phyloP scores from a whole-genome alignment of 2,329 filamentous ascomycete genomes.

The Calonectria henricotiae region DNA sequence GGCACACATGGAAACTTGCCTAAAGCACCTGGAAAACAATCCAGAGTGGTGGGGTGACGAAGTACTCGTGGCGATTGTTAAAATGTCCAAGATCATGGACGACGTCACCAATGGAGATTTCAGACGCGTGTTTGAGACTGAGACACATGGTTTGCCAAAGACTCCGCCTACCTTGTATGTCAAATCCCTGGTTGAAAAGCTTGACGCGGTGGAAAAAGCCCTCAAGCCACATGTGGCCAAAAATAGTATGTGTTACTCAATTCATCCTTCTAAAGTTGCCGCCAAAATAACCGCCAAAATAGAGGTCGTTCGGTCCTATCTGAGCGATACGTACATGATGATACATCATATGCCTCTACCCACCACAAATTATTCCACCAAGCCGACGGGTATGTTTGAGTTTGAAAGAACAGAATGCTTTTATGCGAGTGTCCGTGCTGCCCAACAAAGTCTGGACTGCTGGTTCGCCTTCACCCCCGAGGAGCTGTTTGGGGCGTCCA shows the following conservation, averaged over 20 bases:
- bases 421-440: slow-evolving; percentile 51
- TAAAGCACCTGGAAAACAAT: slow-evolving; percentile 61
- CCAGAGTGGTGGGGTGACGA: slow-evolving; percentile 65
- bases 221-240: slow-evolving; percentile 48
- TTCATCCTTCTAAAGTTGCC: too few species aligned
- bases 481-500: slow-evolving; percentile 53
- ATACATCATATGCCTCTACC: slow-evolving; percentile 58
- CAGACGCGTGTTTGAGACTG: slow-evolving; percentile 36
- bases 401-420: slow-evolving; percentile 49
- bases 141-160: slow-evolving; percentile 10
- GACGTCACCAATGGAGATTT: slow-evolving; percentile 47
- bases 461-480: slow-evolving; percentile 53
- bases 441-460: slow-evolving; percentile 52
- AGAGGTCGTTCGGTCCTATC: slow-evolving; percentile 58
- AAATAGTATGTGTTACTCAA: slow-evolving; percentile 52
- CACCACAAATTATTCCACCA: slow-evolving; percentile 36
- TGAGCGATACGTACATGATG: slow-evolving; percentile 58
- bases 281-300: background rate
- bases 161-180: slow-evolving; percentile 52
- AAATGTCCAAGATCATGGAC: slow-evolving; percentile 51
- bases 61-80: slow-evolving; percentile 62
- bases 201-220: slow-evolving; percentile 18
- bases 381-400: slow-evolving; percentile 40
- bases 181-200: slow-evolving; percentile 40
- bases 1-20: slow-evolving; percentile 69